Percentiles rank a stretch among this genome's conserved stretches.
These are phyloP conservation scores for Vigna mungo DNA, from an alignment of 306 rosid genomes.

Conservation along the genomic window DNA sequence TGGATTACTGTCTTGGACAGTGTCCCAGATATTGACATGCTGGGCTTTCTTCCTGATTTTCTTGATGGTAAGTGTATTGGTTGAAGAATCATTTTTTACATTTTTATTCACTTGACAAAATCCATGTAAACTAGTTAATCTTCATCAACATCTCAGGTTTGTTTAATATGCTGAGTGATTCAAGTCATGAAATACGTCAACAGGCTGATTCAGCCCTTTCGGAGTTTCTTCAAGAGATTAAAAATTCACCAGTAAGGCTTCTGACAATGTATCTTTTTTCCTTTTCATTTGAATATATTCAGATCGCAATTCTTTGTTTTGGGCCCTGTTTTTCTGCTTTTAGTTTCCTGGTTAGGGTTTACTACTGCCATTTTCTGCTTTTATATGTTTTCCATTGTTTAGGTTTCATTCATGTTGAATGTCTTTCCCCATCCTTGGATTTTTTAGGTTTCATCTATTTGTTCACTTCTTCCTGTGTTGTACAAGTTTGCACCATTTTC, in stretches of 20 bases:
- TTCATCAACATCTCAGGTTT: conserved; percentile 69
- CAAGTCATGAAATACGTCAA: conserved; percentile 95
- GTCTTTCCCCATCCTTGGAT: not conserved
- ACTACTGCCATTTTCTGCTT: conserved; percentile 24
- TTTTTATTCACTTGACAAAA: conserved; percentile 3
- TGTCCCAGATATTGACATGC: conserved; percentile 98
- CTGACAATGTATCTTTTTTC: conserved; percentile 29
- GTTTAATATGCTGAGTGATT: conserved; percentile 97
- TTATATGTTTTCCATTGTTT: conserved; percentile 23
- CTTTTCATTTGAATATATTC: conserved; percentile 31
- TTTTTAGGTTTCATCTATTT: not conserved
- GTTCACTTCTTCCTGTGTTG: conserved; percentile 1
- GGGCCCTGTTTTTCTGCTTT: conserved; percentile 1
- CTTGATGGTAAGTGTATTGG: conserved; percentile 70
- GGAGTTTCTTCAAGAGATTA: conserved; percentile 98
- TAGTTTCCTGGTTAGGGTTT: conserved; percentile 31
- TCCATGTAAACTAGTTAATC: conserved; percentile 39
- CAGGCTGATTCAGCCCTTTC: conserved; percentile 99
- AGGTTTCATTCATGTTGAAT: no score
- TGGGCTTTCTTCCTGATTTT: conserved; percentile 96
- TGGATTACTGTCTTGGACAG: conserved; percentile 99
- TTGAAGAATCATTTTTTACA: not conserved
- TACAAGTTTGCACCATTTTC: conserved; percentile 35
- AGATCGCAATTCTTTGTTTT: conserved; percentile 23
- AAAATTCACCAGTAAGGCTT: conserved; percentile 94